A percentile compares a stretch with the other conserved stretches of the same genome.
phyloP scores from a whole-genome alignment of 2,329 filamentous ascomycete genomes.

The Mycosphaerelloides madeirae region DNA sequence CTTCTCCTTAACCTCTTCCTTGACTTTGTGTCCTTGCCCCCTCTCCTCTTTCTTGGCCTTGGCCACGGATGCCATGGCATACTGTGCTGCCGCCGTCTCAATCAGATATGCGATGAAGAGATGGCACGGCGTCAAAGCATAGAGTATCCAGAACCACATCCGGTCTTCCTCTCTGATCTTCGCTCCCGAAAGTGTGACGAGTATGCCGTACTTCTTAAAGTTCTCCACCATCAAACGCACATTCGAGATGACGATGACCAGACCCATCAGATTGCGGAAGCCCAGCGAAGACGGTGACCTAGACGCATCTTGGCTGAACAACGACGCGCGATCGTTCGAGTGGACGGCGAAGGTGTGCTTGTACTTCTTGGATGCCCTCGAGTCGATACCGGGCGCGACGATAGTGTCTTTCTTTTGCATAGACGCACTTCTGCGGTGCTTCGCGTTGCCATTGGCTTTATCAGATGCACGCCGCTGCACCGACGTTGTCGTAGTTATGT shows the following conservation, averaged over 20 bases:
- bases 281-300: conserved; percentile 79
- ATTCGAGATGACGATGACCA: conserved; percentile 89
- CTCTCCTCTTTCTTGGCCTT: conserved; percentile 43
- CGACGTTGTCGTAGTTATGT: conserved; percentile 7
- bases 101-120: conserved; percentile 87
- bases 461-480: not conserved
- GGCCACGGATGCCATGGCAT: conserved; percentile 65
- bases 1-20: conserved; percentile 48
- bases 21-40: conserved; percentile 41
- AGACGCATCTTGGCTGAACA: conserved; percentile 76
- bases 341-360: conserved; percentile 89
- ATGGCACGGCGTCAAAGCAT: conserved; percentile 83
- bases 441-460: conserved; percentile 1
- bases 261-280: conserved; percentile 93
- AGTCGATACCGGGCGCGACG: not conserved
- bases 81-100: conserved; percentile 74
- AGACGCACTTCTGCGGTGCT: not conserved
- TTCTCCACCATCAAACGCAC: conserved; percentile 94
- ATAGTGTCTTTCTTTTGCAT: conserved; percentile 2
- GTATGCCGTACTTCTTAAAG: conserved; percentile 92
- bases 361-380: conserved; percentile 59
- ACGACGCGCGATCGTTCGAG: conserved; percentile 65
- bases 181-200: conserved; percentile 80
- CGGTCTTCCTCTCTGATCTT: conserved; percentile 22
- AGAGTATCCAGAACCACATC: conserved; percentile 53